Base-by-base conservation (phyloP, 345 rosid species). In the Bruguiera sexangula region DNA sequence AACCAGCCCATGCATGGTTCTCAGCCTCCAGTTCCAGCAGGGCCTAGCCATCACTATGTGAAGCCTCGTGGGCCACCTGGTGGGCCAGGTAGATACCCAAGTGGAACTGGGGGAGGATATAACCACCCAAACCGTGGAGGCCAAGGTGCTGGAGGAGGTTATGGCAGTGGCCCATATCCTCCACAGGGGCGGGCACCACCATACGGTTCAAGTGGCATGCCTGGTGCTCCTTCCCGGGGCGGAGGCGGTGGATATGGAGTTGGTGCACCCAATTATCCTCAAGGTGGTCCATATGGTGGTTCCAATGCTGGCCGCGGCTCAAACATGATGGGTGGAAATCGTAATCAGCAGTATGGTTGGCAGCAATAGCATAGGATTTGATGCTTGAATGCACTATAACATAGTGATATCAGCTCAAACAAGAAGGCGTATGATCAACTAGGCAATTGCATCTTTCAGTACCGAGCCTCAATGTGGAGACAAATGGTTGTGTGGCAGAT, bases 331-430 rank as follows among this genome's bases (percentile, higher is more conserved):
- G 96, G 96, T 39, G 85, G 89, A 62, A 85, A 80, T 80, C 89
- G 98, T 65, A 91, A 89, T 78, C 97, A 89, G 75, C 96, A 86
- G 58, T 88, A 91, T 29, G 90, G 96, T 57, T 81, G 92, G 92
- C 88, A 81, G 81, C 87, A 86, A 78, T 84, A 76, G 76, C 51
- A 3, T 54, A 15, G 60, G 29, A 31, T 46, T 29, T 6, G 27
- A 53, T 51, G 31, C 20, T 22, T 50, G 11, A 46, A 15, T 34
- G 67, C n/a, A 63, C 34, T 27, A 19, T 31, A 63, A 31, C 26
- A 20, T 11, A 5, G 11, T 22, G 22, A 53, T 55, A 27, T 39
- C 7, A 53, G 18, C 24, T 65, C 2, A 9, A 52, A 31, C 5
- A 27, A 46, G 59, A 54, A 27, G 30, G 31, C 29, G 2, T 21